These are phyloP conservation scores for Spathaspora passalidarum DNA, from an alignment of 805 yeast genomes.

Conservation along the genomic window DNA sequence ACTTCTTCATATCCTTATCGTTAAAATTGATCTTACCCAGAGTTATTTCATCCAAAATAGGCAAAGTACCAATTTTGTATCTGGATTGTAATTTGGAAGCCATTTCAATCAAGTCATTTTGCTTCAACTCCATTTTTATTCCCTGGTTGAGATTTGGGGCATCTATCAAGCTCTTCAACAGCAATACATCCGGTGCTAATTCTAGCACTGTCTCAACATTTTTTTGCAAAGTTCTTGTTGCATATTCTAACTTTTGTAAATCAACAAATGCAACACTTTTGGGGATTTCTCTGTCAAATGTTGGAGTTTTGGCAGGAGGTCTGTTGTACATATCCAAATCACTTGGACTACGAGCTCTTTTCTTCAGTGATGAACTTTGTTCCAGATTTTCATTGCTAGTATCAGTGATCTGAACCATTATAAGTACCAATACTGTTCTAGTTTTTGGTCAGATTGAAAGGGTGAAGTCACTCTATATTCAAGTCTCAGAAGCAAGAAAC, in stretches of 20 bases:
- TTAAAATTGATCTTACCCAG: conserved; percentile 32
- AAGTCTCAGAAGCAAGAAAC: too few species aligned
- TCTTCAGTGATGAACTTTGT: neutral
- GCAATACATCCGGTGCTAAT: conserved; percentile 53
- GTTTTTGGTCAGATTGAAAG: too few species aligned
- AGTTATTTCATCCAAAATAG: conserved; percentile 54
- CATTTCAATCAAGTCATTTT: conserved; percentile 53
- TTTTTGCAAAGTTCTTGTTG: conserved; percentile 45
- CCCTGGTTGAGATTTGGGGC: conserved; percentile 37
- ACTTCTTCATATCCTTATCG: conserved; percentile 12
- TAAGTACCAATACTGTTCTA: too few species aligned
- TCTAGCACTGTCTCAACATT: conserved; percentile 48
- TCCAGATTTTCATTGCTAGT: neutral
- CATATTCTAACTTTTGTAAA: conserved; percentile 37
- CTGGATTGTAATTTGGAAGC: conserved; percentile 60
- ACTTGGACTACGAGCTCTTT: neutral
- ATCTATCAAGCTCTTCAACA: conserved; percentile 33
- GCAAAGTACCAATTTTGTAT: conserved; percentile 46
- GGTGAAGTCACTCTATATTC: too few species aligned
- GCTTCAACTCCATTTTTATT: conserved; percentile 47
- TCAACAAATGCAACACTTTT: conserved; percentile 30
- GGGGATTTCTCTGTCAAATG: conserved; percentile 7
- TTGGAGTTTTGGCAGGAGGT: conserved; percentile 3
- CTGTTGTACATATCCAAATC: neutral
- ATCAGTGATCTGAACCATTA: too few species aligned